Evolutionary conservation across 2,329 filamentous ascomycete genomes (phyloP).

Genomic region (Aspergillus piperis): DNA sequence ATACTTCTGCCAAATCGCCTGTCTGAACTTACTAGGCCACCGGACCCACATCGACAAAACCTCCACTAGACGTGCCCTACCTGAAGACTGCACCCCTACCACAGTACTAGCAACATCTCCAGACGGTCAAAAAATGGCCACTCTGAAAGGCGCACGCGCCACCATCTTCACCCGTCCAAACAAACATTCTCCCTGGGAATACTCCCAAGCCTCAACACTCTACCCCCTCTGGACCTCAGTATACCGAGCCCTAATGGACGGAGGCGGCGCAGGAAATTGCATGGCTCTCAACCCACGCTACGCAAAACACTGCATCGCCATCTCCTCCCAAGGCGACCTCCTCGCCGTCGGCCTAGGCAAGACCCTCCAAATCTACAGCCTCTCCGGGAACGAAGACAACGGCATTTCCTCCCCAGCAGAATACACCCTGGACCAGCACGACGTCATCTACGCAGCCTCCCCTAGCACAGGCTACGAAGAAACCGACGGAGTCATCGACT

Average conservation of each 20-base stretch:
- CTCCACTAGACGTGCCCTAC: conserved; percentile 8
- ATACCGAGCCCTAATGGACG: conserved; percentile 15
- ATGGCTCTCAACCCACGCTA: conserved; percentile 17
- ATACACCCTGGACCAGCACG: conserved; percentile 16
- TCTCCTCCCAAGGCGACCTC: conserved; percentile 19
- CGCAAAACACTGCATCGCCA: conserved; percentile 19
- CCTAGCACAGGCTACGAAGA: conserved; percentile 17
- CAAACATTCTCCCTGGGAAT: conserved; percentile 3
- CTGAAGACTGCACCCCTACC: conserved; percentile 13
- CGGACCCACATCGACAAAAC: conserved; percentile 15
- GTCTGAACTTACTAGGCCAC: conserved; percentile 18
- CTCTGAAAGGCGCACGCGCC: conserved; percentile 17
- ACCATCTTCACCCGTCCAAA: conserved; percentile 10
- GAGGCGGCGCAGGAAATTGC: not conserved
- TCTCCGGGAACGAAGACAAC: conserved; percentile 2
- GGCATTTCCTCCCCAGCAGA: conserved; percentile 16
- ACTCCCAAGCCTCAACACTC: conserved; percentile 15
- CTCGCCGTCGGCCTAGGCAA: conserved; percentile 22
- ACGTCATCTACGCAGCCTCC: not conserved
- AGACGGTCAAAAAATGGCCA: conserved; percentile 15
- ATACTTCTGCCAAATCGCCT: conserved; percentile 20
- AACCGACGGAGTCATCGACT: conserved; percentile 22
- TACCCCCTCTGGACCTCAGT: conserved; percentile 24
- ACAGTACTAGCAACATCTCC: conserved; percentile 12
- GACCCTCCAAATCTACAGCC: conserved; percentile 25